phyloP scores from a whole-genome alignment of 1,139 yeast genomes.

The Candida sp. region DNA sequence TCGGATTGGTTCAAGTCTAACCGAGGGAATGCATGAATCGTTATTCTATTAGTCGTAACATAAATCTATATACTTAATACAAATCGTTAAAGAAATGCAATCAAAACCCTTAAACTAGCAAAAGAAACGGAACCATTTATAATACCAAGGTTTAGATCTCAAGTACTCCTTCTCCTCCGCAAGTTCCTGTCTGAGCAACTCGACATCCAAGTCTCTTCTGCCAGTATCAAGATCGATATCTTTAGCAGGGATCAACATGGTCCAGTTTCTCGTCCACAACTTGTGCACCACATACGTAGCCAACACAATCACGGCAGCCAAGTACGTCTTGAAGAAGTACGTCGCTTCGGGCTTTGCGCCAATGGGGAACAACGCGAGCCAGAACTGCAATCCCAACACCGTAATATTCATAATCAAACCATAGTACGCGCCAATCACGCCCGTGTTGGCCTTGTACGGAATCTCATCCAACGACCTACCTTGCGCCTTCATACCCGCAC shows the following conservation, averaged over 20 bases:
- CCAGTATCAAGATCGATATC: constrained; percentile 46
- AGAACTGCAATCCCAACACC: constrained; percentile 44
- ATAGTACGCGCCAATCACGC: constrained; percentile 35
- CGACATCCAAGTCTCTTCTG: constrained; percentile 41
- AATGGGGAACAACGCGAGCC: constrained; percentile 45
- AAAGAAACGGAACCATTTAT: constrained; percentile 17
- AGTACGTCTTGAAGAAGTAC: constrained; percentile 36
- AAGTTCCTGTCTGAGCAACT: constrained; percentile 38
- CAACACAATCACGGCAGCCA: constrained; percentile 38
- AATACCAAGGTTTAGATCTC: constrained; percentile 32
- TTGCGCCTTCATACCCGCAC: constrained; percentile 33
- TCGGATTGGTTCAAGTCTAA: too few species aligned
- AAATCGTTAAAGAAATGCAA: background rate
- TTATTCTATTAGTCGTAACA: background rate
- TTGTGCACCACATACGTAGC: constrained; percentile 38
- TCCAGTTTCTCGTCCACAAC: constrained; percentile 33
- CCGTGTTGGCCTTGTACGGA: constrained; percentile 35
- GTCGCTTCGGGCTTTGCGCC: constrained; percentile 31
- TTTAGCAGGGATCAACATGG: constrained; percentile 27
- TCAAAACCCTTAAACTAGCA: background rate
- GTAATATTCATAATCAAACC: constrained; percentile 34
- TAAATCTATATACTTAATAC: background rate
- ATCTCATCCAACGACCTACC: constrained; percentile 34
- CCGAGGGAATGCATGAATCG: background rate
- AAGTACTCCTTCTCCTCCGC: constrained; percentile 36